Evolutionary conservation across 495 filamentous ascomycete genomes (phyloP), one percentile per base, ranked within the genome.

Genomic region (Penicillium goetzii): DNA sequence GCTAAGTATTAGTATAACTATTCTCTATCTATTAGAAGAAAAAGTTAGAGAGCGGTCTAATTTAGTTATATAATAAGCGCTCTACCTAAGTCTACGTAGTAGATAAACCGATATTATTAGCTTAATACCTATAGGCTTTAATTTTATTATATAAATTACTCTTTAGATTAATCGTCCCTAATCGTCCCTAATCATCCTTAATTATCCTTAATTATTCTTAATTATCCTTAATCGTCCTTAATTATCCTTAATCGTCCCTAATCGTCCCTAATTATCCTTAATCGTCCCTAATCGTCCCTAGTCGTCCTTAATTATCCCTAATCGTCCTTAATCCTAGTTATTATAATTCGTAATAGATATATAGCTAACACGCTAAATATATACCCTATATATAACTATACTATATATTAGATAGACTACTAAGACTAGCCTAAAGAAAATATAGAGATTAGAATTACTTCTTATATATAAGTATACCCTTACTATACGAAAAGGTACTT

Each of bases 381-480:
- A 47, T 40, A 58, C 40, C 56, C 38, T 47, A 21, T 2, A 12
- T 58, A 40, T 12, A 21, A 58, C 38, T 58, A 25, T 32, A 25
- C 33, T 47, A 21, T 12, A 5, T 40, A 58, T 30, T 40, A 58
- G 38, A 47, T 7, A 15, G 21, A 23, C 45, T 36, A 52, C 28
- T 2, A 52, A 9, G 7, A 52, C 15, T 64, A 45, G 61, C 61
- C 55, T 1, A 25, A 47, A 36, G 57, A 52, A 40, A 64, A 64
- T 58, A 56, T 45, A 47, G 32, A 49, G 49, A 57, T 64, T 3
- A 30, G 61, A 54, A 32, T 58, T 30, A 8, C 61, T 23, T 57
- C 54, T 30, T 64, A 56, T 51, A 64, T 64, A 56, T 30, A 56
- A n/a, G 32, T 64, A 41, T 64, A 56, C 19, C 61, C 55, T 25